These are phyloP conservation scores for Wickerhamiella kurtzmanii DNA, from an alignment of 805 yeast genomes.

Conservation along the genomic window DNA sequence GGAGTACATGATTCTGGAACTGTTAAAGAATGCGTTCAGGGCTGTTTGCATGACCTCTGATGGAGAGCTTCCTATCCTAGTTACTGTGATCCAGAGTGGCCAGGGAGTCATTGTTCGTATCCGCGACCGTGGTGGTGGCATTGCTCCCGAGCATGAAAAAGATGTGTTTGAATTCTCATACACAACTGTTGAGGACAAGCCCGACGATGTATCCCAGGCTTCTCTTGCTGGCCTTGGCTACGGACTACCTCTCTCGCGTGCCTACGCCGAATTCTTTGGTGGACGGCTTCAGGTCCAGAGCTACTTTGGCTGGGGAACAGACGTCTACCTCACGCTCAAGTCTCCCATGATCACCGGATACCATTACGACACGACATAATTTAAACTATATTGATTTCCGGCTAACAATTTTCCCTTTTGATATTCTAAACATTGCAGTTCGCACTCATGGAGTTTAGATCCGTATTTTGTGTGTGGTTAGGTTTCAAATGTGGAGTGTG, in stretches of 20 bases:
- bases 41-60: conserved; percentile 48
- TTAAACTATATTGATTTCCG: neutral
- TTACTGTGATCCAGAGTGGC: conserved; percentile 35
- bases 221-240: conserved; percentile 91
- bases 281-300: conserved; percentile 59
- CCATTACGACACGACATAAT: conserved; percentile 4
- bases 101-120: conserved; percentile 56
- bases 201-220: conserved; percentile 31
- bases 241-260: conserved; percentile 74
- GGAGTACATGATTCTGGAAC: conserved; percentile 76
- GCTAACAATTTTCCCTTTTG: neutral
- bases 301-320: conserved; percentile 67
- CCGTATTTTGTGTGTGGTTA: too few species aligned
- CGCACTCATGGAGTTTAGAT: neutral
- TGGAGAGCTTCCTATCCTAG: conserved; percentile 31
- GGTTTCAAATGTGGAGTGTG: too few species aligned
- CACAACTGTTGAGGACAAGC: conserved; percentile 59
- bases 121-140: conserved; percentile 84
- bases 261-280: conserved; percentile 60
- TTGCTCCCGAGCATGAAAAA: conserved; percentile 47
- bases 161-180: conserved; percentile 78
- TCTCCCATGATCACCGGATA: conserved; percentile 18
- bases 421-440: neutral
- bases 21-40: conserved; percentile 73
- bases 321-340: conserved; percentile 41